A percentile compares a stretch with the other conserved stretches of the same genome.
These are phyloP conservation scores for Termitomyces sp. DNA, from an alignment of 768 basidiomycete species.

Conservation along the genomic window DNA sequence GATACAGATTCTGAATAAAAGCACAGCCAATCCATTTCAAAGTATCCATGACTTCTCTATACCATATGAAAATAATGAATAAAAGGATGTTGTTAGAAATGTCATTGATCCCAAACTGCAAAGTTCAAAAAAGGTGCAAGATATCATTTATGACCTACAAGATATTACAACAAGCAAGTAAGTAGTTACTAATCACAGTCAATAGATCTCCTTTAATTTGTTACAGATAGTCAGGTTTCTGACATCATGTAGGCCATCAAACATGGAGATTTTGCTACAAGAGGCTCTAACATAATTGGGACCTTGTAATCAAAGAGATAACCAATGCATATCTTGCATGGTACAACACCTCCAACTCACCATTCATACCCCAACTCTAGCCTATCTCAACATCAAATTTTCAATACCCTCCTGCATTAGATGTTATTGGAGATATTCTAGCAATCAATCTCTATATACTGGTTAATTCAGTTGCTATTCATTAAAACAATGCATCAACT, in stretches of 20 bases:
- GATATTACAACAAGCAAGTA: not conserved
- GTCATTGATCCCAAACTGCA: not conserved
- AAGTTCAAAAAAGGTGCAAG: not conserved
- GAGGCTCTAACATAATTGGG: not conserved
- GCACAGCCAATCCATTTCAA: not conserved
- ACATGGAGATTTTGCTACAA: not conserved
- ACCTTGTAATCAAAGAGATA: not conserved
- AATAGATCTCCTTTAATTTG: not conserved
- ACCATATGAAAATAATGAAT: not conserved
- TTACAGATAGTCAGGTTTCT: not conserved
- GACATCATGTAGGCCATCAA: not conserved
- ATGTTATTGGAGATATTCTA: not conserved
- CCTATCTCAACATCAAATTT: not conserved
- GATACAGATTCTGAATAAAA: not conserved
- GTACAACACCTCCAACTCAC: not conserved
- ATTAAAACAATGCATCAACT: not conserved
- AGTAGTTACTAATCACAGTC: not conserved
- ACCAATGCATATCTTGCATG: not conserved
- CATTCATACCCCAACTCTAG: not conserved
- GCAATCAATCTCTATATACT: not conserved
- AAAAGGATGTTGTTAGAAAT: not conserved
- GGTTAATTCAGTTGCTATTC: not conserved
- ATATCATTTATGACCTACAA: not conserved
- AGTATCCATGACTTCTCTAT: not conserved
- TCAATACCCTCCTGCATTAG: not conserved